Percentiles rank a stretch among this genome's conserved stretches.
phyloP scores from a whole-genome alignment of 176 grass and related monocot genomes.

The Carex pumila region DNA sequence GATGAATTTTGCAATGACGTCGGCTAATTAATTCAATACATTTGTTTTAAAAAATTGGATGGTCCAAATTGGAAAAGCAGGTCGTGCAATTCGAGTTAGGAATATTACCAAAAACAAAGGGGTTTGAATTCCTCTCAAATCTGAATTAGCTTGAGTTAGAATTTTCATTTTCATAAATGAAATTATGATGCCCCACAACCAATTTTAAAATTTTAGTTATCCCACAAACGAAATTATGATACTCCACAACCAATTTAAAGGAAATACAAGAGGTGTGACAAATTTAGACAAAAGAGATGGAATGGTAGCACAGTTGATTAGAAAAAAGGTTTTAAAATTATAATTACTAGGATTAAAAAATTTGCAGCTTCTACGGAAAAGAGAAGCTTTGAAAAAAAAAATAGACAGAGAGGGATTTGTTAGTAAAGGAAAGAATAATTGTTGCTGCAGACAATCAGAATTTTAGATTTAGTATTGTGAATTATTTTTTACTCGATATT shows the following conservation, averaged over 20 bases:
- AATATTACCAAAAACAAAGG: not conserved
- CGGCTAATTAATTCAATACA: not conserved
- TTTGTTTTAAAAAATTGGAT: not conserved
- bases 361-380: too few species aligned
- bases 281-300: too few species aligned
- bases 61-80: too few species aligned
- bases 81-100: too few species aligned
- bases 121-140: not conserved
- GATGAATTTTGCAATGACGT: not conserved
- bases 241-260: too few species aligned
- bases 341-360: too few species aligned
- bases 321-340: too few species aligned
- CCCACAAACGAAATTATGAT: too few species aligned
- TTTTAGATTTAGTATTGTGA: not conserved
- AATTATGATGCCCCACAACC: not conserved
- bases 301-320: too few species aligned
- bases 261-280: too few species aligned
- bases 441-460: not conserved
- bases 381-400: too few species aligned
- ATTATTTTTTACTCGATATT: not conserved
- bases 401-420: not conserved
- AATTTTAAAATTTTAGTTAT: too few species aligned
- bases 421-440: not conserved
- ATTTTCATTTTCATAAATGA: not conserved
- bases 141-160: not conserved